Percentiles rank a stretch among this genome's conserved stretches.
Evolutionary conservation across 139 green algal genomes (phyloP).

Genomic region (Spirogloea muscicola): DNA sequence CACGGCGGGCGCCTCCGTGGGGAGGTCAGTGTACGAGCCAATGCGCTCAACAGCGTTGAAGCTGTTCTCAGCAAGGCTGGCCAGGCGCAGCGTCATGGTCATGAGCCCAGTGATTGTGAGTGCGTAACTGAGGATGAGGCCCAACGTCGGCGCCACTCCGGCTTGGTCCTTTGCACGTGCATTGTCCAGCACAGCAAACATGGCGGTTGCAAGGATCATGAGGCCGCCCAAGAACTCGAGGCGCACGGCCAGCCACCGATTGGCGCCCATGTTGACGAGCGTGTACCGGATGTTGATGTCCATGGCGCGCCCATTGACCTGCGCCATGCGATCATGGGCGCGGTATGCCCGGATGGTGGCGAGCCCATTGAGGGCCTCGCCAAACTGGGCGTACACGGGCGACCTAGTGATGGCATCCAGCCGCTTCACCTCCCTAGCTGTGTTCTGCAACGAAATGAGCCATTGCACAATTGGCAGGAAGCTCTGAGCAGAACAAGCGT

Average conservation of each 20-base stretch:
- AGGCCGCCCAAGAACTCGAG: slow-evolving; percentile 85
- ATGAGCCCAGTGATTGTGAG: slow-evolving; percentile 85
- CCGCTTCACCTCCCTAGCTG: slow-evolving; percentile 87
- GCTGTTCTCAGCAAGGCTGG: slow-evolving; percentile 75
- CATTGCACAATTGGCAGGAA: too few relatives aligned
- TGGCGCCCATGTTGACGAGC: slow-evolving; percentile 56
- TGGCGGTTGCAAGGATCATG: slow-evolving; percentile 52
- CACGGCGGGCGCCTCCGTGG: slow-evolving; percentile 29
- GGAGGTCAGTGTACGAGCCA: slow-evolving; percentile 63
- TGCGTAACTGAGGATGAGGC: slow-evolving; percentile 80
- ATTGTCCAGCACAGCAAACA: slow-evolving; percentile 42
- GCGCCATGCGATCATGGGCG: slow-evolving; percentile 38
- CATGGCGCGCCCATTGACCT: slow-evolving; percentile 16
- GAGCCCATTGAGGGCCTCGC: slow-evolving; percentile 64
- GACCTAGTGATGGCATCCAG: slow-evolving; percentile 75
- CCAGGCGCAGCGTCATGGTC: slow-evolving; percentile 83
- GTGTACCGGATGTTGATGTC: slow-evolving; percentile 53
- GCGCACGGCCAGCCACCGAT: slow-evolving; percentile 88
- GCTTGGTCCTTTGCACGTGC: slow-evolving; percentile 13
- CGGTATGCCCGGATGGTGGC: slow-evolving; percentile 87
- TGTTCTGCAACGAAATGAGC: too few relatives aligned
- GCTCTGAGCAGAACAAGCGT: too few relatives aligned
- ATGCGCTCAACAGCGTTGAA: slow-evolving; percentile 94
- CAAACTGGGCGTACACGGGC: slow-evolving; percentile 77
- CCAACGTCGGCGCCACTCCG: slow-evolving; percentile 65